Base-by-base conservation (phyloP, 768 basidiomycete genomes). In the Floccularia luteovirens region DNA sequence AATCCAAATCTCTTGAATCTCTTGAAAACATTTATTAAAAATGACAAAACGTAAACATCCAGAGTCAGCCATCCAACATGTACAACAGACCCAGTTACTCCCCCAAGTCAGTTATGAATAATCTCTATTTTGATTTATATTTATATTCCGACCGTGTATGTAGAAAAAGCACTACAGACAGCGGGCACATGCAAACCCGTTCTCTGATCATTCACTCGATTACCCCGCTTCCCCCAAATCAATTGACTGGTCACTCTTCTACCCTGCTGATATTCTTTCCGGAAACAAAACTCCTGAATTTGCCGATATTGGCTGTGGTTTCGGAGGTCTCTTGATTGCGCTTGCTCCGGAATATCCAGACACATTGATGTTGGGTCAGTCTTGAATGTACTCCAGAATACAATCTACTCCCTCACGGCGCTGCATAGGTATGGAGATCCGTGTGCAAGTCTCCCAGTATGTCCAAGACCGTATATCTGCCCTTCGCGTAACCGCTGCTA, bases 231-330 rank as follows among this genome's bases (percentile, higher is more conserved):
- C 80, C 4, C 93, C 93, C 3, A 57, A 69, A 24, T 61, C 64
- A 36, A 78, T 94, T 58, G 81, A 93, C 61, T 96, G 93, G 93
- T 59, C 67, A 8, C 58, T 61, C 16, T 90, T 92, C 60, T 98
- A 81, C 62, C 93, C 94, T 0, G 70, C 77, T 21, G 85, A 79
- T 56, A 58, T 65, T 22, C 60, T 54, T 17, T 57, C 70, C 24
- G 69, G 69, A 30, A n/a, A n/a, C n/a, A 85, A 85, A 53, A 62
- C 65, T 7, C 93, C 96, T 32, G 90, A 93, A 61, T 96, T 92
- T 54, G 96, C 90, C 3, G 96, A 99, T 60, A 79, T 99, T 24
- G 96, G 96, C 0, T 99, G 96, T 58, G 96, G 96, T 31, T 99
- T 98, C 53, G 96, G 96, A 11, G 96, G 96, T 12, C 75, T 99